phyloP scores from a whole-genome alignment of 2,329 filamentous ascomycete species.

The Apiospora rasikravindrae region DNA sequence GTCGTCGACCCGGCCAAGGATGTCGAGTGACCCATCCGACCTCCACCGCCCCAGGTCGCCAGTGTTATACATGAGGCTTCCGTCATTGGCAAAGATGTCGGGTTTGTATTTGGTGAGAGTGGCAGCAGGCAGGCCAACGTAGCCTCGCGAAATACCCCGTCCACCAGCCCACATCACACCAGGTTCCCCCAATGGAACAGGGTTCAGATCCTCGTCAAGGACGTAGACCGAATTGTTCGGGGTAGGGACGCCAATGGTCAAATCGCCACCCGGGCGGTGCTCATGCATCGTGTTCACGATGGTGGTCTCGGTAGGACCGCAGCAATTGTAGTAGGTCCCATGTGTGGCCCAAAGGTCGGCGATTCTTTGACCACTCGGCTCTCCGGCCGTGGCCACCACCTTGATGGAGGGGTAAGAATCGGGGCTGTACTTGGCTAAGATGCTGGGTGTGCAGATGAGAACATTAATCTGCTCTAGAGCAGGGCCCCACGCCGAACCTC shows the following conservation, averaged over 20 bases:
- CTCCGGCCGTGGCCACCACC: constrained; percentile 59
- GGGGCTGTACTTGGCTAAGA: constrained; percentile 55
- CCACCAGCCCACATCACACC: constrained; percentile 65
- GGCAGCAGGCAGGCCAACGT: constrained; percentile 57
- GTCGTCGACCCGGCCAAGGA: constrained; percentile 63
- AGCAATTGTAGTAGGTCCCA: constrained; percentile 59
- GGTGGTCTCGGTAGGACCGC: constrained; percentile 64
- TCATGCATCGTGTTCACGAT: constrained; percentile 63
- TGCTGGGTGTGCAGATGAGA: constrained; percentile 60
- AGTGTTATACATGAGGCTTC: constrained; percentile 63
- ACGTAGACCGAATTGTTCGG: constrained; percentile 64
- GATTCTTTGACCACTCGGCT: constrained; percentile 52
- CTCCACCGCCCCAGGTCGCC: constrained; percentile 63
- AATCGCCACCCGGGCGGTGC: constrained; percentile 49
- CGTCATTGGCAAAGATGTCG: constrained; percentile 57
- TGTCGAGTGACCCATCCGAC: constrained; percentile 57
- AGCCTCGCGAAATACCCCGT: constrained; percentile 59
- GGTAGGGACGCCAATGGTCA: constrained; percentile 61
- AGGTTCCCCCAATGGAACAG: constrained; percentile 51
- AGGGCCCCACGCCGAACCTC: constrained; percentile 55
- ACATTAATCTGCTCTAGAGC: constrained; percentile 55
- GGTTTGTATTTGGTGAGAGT: constrained; percentile 54
- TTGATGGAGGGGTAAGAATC: constrained; percentile 56
- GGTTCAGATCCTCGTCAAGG: constrained; percentile 51
- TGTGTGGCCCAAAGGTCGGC: constrained; percentile 60